Percentiles rank a stretch among this genome's conserved stretches.
These are phyloP conservation scores for Nidularia sp. DNA, from an alignment of 768 basidiomycete species.

Conservation along the genomic window DNA sequence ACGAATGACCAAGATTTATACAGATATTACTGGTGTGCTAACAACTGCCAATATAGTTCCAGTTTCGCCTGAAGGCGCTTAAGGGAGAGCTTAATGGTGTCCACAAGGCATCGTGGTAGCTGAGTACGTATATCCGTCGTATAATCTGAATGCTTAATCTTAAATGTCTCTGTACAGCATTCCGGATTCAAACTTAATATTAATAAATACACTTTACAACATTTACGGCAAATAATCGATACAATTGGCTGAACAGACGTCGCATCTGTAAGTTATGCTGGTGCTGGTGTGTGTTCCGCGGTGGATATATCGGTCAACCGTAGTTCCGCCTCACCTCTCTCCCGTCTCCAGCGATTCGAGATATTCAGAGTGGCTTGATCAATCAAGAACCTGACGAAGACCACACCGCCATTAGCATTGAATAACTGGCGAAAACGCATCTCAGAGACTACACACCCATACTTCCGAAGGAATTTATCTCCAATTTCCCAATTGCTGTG, in stretches of 20 bases:
- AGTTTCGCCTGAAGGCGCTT: constrained; percentile 85
- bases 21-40: neutral
- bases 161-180: neutral
- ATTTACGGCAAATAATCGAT: neutral
- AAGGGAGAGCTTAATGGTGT: constrained; percentile 84
- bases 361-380: constrained; percentile 67
- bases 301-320: constrained; percentile 21
- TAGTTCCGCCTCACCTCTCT: constrained; percentile 75
- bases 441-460: constrained; percentile 48
- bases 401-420: no score
- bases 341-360: constrained; percentile 85
- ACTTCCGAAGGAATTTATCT: constrained; percentile 80
- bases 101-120: constrained; percentile 86
- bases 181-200: neutral
- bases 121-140: neutral
- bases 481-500: constrained; percentile 88
- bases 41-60: constrained; percentile 49
- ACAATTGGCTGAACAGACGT: neutral
- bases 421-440: neutral
- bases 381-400: constrained; percentile 60
- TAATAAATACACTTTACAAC: neutral
- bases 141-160: neutral
- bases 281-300: constrained; percentile 3
- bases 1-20: constrained; percentile 11
- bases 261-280: neutral